A percentile compares a stretch with the other conserved stretches of the same genome.
phyloP scores from a whole-genome alignment of 805 yeast genomes.

The Ogataea parapolymorpha region DNA sequence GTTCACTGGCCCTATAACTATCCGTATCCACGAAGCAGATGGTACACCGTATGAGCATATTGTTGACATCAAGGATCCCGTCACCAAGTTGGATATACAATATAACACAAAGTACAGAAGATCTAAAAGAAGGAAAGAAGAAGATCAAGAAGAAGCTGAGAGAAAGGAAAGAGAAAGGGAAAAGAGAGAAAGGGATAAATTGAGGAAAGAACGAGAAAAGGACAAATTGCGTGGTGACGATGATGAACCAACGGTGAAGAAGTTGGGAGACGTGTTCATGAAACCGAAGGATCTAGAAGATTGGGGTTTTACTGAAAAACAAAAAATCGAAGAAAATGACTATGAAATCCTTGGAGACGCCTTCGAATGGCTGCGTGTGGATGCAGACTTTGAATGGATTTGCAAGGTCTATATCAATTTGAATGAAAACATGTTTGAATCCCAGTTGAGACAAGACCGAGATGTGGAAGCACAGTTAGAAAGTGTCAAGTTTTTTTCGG shows the following conservation, averaged over 20 bases:
- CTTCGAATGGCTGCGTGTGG: conserved; percentile 97
- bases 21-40: conserved; percentile 95
- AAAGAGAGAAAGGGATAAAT: conserved; percentile 49
- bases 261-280: conserved; percentile 75
- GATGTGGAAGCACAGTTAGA: conserved; percentile 95
- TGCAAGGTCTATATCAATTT: conserved; percentile 77
- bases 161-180: conserved; percentile 20
- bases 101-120: conserved; percentile 92
- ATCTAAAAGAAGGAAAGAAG: conserved; percentile 60
- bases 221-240: conserved; percentile 22
- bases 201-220: conserved; percentile 27
- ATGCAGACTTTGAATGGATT: conserved; percentile 97
- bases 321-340: conserved; percentile 60
- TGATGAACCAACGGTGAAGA: conserved; percentile 34
- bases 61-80: conserved; percentile 81
- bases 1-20: conserved; percentile 93
- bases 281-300: conserved; percentile 54
- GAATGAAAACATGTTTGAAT: conserved; percentile 92
- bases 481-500: conserved; percentile 71
- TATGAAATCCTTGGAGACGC: conserved; percentile 61
- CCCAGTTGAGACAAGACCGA: conserved; percentile 90
- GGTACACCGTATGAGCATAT: conserved; percentile 99
- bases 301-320: conserved; percentile 65
- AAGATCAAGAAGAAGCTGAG: conserved; percentile 35
- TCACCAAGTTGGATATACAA: conserved; percentile 87